phyloP scores from a whole-genome alignment of 306 rosid species.

The Rosa chinensis region DNA sequence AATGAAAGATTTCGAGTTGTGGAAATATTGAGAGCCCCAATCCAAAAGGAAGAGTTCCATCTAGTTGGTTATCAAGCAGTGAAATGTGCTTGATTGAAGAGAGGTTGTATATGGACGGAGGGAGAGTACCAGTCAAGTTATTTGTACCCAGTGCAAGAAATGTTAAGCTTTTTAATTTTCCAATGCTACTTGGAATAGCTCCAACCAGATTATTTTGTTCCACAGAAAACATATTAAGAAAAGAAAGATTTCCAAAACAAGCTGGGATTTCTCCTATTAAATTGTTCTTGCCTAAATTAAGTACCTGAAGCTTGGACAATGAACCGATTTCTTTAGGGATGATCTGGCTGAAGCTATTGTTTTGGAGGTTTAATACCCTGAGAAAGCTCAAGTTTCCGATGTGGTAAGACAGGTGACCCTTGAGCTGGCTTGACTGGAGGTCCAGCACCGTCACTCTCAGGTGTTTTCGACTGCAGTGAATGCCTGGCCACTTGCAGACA shows the following conservation, averaged over 20 bases:
- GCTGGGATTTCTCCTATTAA: conserved; percentile 25
- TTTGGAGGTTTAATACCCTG: not conserved
- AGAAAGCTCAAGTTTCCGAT: conserved; percentile 21
- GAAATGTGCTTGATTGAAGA: conserved; percentile 10
- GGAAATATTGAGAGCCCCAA: not conserved
- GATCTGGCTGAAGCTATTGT: conserved; percentile 16
- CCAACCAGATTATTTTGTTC: conserved; percentile 18
- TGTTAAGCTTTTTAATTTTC: not conserved
- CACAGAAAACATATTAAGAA: not conserved
- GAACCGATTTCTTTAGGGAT: conserved; percentile 29
- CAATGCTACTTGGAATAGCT: conserved; percentile 4
- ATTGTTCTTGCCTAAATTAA: not conserved
- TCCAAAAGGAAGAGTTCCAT: conserved; percentile 26
- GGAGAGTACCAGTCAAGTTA: not conserved
- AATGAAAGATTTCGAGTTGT: not conserved
- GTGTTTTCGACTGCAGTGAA: conserved; percentile 20
- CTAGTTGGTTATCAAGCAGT: conserved; percentile 6
- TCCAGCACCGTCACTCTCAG: conserved; percentile 20
- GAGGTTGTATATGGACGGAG: conserved; percentile 11
- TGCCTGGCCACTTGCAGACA: conserved; percentile 30
- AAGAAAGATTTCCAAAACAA: conserved; percentile 29
- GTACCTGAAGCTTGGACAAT: conserved; percentile 11
- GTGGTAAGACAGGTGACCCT: not conserved
- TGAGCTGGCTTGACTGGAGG: not conserved
- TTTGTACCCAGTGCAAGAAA: not conserved